Evolutionary conservation across 805 yeast species (phyloP).

Genomic region (Hemisphaericaspora nanyangensis): DNA sequence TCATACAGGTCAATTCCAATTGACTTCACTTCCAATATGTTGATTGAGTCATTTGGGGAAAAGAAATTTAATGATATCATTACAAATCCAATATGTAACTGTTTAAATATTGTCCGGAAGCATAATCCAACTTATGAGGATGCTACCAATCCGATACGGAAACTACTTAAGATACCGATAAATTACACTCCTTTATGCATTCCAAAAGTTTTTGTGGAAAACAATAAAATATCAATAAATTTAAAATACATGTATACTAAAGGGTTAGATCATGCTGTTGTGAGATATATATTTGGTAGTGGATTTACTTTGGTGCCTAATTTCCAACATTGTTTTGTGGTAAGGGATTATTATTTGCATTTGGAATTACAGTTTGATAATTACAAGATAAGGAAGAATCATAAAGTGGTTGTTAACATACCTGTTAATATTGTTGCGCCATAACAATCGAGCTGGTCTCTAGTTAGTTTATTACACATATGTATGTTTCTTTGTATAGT

Average conservation of each 20-base stretch:
- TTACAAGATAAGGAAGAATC: neutral
- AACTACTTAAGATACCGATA: neutral
- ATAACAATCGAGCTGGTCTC: too few species aligned
- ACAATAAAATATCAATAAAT: constrained; percentile 1
- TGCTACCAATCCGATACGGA: neutral
- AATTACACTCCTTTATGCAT: constrained; percentile 4
- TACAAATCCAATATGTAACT: constrained; percentile 1
- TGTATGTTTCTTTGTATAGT: too few species aligned
- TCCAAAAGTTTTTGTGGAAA: neutral
- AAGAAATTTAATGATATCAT: constrained; percentile 2
- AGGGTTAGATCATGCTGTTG: constrained; percentile 4
- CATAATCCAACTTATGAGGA: neutral
- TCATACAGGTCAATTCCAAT: constrained; percentile 4
- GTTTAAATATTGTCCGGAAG: neutral
- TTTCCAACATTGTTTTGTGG: constrained; percentile 8
- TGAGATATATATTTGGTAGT: constrained; percentile 5
- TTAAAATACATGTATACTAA: constrained; percentile 7
- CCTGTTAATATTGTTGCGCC: constrained; percentile 5
- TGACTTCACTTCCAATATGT: constrained; percentile 5
- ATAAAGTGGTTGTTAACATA: neutral
- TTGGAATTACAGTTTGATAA: neutral
- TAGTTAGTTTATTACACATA: too few species aligned
- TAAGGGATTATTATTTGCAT: constrained; percentile 6
- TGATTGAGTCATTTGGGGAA: constrained; percentile 4
- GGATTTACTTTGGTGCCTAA: constrained; percentile 8